Evolutionary conservation across 148 eudicot genomes (phyloP), one percentile per base, ranked within the genome.

Genomic region (Suaeda aralocaspica): DNA sequence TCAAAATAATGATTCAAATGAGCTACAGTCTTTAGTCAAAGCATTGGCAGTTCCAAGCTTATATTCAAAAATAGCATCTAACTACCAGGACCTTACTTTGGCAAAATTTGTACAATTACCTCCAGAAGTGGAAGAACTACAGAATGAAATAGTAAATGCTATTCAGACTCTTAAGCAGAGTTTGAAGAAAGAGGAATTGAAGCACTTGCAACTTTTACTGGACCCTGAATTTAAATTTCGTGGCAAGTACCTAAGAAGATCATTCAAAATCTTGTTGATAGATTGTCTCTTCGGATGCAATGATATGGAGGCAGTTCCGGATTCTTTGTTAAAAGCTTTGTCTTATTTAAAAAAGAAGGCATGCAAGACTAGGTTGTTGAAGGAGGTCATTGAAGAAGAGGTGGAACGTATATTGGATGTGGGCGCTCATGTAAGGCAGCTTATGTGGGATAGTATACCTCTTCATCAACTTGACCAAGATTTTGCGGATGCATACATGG

Each of bases 221-320:
- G 92, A 80, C 72, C 87, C 92, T 34, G 57, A 69, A 49, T 66
- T 67, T 59, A 36, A 80, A 58, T 72, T 84, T 19, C 61, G 74
- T 3, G 70, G 30, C 24, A 76, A 70, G 56, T 72, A 78, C 66
- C 74, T 80, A 44, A 81, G 82, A 42, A 19, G 46, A 34, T 74
- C 78, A 8, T 68, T 84, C 31, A 84, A 74, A 78, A 82, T 76
- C 63, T 48, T 92, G 49, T 76, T 92, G 79, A 79, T 71, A 2
- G 96, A 92, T 65, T 88, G 71, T 77, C 94, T 90, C 46, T 87
- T 79, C 31, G 96, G 90, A 76, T 90, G 96, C 75, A 72, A 80
- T 79, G 96, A 92, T 52, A 82, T 92, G 90, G 89, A 90, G 14
- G 55, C 60, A 19, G 76, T 88, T 68, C 96, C 96, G 5, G 83